These are phyloP conservation scores for Rhazya stricta DNA, from an alignment of 257 asterid species.

Conservation along the genomic window DNA sequence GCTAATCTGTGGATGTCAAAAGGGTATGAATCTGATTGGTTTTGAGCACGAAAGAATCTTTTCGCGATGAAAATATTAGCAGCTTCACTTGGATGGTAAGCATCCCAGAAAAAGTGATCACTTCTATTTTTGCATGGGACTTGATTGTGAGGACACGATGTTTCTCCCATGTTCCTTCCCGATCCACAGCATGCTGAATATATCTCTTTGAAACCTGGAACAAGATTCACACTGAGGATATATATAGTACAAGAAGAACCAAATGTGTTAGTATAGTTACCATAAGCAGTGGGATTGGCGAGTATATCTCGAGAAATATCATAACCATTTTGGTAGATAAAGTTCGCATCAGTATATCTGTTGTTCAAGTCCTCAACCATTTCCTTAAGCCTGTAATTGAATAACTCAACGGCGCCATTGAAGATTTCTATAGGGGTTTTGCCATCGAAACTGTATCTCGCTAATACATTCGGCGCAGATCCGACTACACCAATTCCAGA, in stretches of 20 bases:
- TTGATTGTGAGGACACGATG: constrained; percentile 61
- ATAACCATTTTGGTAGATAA: constrained; percentile 50
- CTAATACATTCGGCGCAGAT: not conserved
- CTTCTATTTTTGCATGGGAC: constrained; percentile 54
- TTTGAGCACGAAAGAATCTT: constrained; percentile 23
- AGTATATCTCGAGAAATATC: constrained; percentile 64
- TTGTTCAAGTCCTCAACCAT: not conserved
- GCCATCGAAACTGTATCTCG: not conserved
- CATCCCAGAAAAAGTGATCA: constrained; percentile 42
- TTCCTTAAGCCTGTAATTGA: not conserved
- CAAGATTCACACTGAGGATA: too few species aligned
- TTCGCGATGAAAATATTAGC: constrained; percentile 21
- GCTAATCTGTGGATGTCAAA: constrained; percentile 25
- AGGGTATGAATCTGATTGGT: constrained; percentile 28
- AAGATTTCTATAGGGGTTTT: not conserved
- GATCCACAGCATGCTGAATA: constrained; percentile 79
- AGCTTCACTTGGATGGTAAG: constrained; percentile 38
- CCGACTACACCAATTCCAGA: not conserved
- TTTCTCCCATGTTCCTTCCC: constrained; percentile 78
- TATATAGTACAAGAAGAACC: not conserved
- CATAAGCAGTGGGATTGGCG: constrained; percentile 51
- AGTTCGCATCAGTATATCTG: not conserved
- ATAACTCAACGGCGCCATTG: not conserved
- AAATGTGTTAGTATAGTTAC: constrained; percentile 22
- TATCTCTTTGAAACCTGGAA: constrained; percentile 57